A percentile compares a stretch with the other conserved stretches of the same genome.
These are phyloP conservation scores for Alternaria ventricosa DNA, from an alignment of 2,329 filamentous ascomycete species.

Conservation along the genomic window DNA sequence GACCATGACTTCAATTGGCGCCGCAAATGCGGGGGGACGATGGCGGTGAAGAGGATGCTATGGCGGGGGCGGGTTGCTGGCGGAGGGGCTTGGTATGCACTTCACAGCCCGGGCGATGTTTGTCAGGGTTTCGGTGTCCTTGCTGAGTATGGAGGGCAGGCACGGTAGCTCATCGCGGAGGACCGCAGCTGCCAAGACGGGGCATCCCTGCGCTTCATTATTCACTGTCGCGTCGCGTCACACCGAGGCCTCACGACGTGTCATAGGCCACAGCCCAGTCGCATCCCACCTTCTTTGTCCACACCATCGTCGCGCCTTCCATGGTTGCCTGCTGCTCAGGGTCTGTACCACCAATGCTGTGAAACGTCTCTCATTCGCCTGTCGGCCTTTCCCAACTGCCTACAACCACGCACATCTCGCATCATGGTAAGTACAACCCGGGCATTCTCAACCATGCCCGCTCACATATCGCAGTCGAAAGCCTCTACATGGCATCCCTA, in stretches of 20 bases:
- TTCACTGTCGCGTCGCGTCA: constrained; percentile 25
- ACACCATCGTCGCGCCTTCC: not conserved
- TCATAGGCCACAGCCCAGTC: not conserved
- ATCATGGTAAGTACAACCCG: constrained; percentile 30
- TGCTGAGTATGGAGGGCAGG: constrained; percentile 22
- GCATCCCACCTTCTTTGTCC: not conserved
- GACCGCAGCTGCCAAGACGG: constrained; percentile 21
- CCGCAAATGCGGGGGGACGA: constrained; percentile 23
- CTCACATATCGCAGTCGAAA: constrained; percentile 37
- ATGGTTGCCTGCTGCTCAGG: constrained; percentile 13
- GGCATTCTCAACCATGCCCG: not conserved
- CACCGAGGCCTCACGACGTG: not conserved
- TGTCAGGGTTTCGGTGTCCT: constrained; percentile 22
- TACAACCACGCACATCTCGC: constrained; percentile 7
- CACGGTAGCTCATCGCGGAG: constrained; percentile 25
- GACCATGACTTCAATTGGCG: constrained; percentile 49
- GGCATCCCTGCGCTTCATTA: constrained; percentile 8
- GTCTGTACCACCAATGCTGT: constrained; percentile 15
- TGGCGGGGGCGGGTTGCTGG: constrained; percentile 15
- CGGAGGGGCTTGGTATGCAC: constrained; percentile 17
- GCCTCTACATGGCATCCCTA: constrained; percentile 74
- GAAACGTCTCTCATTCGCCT: constrained; percentile 3
- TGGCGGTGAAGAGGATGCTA: constrained; percentile 4
- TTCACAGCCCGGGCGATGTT: constrained; percentile 14
- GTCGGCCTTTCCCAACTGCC: constrained; percentile 5